Conservation (phyloP, 2,329 filamentous ascomycete genomes). For the Tolypocladium inflatum region DNA sequence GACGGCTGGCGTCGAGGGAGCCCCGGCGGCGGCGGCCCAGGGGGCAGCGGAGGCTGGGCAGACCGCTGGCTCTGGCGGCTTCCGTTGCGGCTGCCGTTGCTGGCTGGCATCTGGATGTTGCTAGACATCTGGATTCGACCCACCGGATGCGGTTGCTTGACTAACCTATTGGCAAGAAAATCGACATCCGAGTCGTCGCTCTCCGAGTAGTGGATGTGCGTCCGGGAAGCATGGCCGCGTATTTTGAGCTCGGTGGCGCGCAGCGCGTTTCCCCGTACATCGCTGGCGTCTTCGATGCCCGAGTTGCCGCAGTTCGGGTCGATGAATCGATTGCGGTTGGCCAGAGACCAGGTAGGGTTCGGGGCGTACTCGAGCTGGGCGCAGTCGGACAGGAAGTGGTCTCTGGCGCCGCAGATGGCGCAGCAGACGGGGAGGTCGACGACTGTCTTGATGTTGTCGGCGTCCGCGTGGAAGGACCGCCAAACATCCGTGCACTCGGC, state of each 20-base stretch:
- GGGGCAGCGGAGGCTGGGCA: slow-evolving; percentile 26
- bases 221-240: slow-evolving; percentile 22
- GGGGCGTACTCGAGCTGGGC: slow-evolving; percentile 11
- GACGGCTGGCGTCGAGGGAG: slow-evolving; percentile 8
- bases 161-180: slow-evolving; percentile 26
- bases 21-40: slow-evolving; percentile 25
- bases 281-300: slow-evolving; percentile 25
- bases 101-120: slow-evolving; percentile 27
- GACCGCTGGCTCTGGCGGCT: slow-evolving; percentile 6
- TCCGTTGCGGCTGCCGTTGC: slow-evolving; percentile 7
- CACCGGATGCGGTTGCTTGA: slow-evolving; percentile 17
- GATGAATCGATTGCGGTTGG: slow-evolving; percentile 38
- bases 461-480: slow-evolving; percentile 40
- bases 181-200: slow-evolving; percentile 36
- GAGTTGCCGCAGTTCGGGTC: slow-evolving; percentile 31
- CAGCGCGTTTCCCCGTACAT: slow-evolving; percentile 11
- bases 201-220: slow-evolving; percentile 35
- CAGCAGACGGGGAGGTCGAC: slow-evolving; percentile 41
- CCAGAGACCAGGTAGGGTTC: slow-evolving; percentile 42
- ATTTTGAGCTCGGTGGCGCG: slow-evolving; percentile 21
- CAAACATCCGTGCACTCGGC: slow-evolving; percentile 50
- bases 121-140: slow-evolving; percentile 29
- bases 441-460: slow-evolving; percentile 35
- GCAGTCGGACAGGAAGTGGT: slow-evolving; percentile 52
- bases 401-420: slow-evolving; percentile 42